Evolutionary conservation across 2,329 filamentous ascomycete species (phyloP), one percentile per base, ranked within the genome.

Genomic region (Chaetomiaceae sp.): DNA sequence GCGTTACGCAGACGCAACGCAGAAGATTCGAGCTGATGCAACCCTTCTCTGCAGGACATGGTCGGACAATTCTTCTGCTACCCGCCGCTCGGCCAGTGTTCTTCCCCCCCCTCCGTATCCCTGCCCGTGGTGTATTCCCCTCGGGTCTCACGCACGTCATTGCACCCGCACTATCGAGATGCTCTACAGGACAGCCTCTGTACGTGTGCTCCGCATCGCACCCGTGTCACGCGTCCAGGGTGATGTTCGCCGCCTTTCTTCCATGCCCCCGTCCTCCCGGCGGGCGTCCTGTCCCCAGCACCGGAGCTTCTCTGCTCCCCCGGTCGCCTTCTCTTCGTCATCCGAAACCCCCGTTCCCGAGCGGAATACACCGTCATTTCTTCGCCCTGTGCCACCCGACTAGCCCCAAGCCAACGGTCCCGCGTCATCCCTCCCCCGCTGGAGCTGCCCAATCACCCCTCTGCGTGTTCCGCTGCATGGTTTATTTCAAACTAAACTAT

Each of bases 131-230:
- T 30, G n/a, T n/a, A n/a, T n/a, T 8, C 17, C 26, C 30, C 26
- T 49, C 42, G 42, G 32, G 37, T 49, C 32, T 27, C 27, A 38
- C 47, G n/a, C 33, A 27, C 19, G 15, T 18, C 47, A 38, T 45
- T 22, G 34, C 40, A 38, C 42, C 37, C 42, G 47, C 42, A 45
- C 47, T 48, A 48, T 48, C 39, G 44, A 47, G 44, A 47, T 43
- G 29, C 4, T n/a, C 29, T 6, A 7, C 11, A 30, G 14, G 10
- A 27, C 6, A 27, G 35, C 17, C 29, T 9, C 6, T 24, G 22
- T 9, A 24, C 22, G 9, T 5, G 22, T 24, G 22, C 22, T 24
- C 22, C 5, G 22, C 22, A 9, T 22, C 35, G 46, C 35, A 34
- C 22, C 32, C 20, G 19, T 32, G 40, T 36, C 24, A 38, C 38